A percentile compares a stretch with the other conserved stretches of the same genome.
phyloP scores from a whole-genome alignment of 169 alveolate species.

The Cryptosporidium parvum region DNA sequence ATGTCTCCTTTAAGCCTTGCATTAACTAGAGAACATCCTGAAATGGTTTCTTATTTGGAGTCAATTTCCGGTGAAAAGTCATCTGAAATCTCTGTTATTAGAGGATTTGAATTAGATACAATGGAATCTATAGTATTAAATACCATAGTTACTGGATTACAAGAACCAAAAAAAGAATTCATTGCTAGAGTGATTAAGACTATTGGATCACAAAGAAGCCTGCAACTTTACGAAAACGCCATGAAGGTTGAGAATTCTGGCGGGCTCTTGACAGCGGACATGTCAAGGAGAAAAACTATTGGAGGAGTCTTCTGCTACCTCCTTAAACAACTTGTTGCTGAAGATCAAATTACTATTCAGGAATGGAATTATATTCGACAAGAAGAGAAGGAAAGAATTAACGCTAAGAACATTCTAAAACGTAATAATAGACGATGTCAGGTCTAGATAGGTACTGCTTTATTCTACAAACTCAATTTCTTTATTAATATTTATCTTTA shows the following conservation, averaged over 20 bases:
- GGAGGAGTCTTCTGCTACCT: slow-evolving; percentile 91
- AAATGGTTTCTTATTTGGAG: slow-evolving; percentile 77
- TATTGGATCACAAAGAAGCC: slow-evolving; percentile 84
- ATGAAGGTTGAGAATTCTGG: slow-evolving; percentile 87
- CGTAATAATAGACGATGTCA: slow-evolving; percentile 55
- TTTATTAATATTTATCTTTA: neutral
- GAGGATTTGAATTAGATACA: slow-evolving; percentile 27
- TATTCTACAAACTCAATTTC: neutral
- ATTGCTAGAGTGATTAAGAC: slow-evolving; percentile 84
- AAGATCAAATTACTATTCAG: slow-evolving; percentile 84
- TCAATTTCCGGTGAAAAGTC: slow-evolving; percentile 59
- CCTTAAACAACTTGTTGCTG: slow-evolving; percentile 83
- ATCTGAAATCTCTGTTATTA: neutral
- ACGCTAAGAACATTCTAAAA: slow-evolving; percentile 80
- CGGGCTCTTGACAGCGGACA: slow-evolving; percentile 88
- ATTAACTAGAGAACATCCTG: slow-evolving; percentile 77
- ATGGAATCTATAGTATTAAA: slow-evolving; percentile 83
- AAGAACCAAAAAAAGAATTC: slow-evolving; percentile 86
- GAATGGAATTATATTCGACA: slow-evolving; percentile 88
- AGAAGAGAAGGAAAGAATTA: slow-evolving; percentile 86
- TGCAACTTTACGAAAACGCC: slow-evolving; percentile 84
- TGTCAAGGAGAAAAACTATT: slow-evolving; percentile 86
- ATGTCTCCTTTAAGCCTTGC: slow-evolving; percentile 86
- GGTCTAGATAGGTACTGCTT: slow-evolving; percentile 14
- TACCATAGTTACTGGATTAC: slow-evolving; percentile 85